Percentiles rank a stretch among this genome's conserved stretches.
Evolutionary conservation across 257 asterid genomes (phyloP).

Genomic region (Nicotiana tomentosiformis): DNA sequence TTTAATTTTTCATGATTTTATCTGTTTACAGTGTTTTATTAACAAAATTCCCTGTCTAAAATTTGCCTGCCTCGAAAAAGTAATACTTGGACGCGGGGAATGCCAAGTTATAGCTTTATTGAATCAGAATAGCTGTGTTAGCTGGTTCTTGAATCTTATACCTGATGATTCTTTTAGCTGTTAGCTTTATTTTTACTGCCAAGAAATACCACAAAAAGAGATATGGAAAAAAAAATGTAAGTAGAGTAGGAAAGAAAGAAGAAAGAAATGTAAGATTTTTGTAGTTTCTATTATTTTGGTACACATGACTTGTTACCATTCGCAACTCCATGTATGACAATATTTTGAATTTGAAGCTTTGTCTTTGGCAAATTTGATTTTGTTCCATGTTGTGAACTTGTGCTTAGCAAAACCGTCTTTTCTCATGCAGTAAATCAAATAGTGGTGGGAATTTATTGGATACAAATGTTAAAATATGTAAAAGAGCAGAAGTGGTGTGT

Average conservation of each 20-base stretch:
- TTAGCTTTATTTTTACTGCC: neutral
- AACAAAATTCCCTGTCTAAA: neutral
- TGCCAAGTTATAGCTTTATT: neutral
- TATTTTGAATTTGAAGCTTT: neutral
- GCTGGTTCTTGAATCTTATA: neutral
- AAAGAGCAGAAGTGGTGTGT: slow-evolving; percentile 66
- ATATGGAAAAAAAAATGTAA: neutral
- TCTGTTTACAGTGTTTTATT: neutral
- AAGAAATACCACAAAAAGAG: neutral
- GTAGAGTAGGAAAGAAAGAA: neutral
- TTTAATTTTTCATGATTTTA: neutral
- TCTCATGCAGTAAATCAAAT: slow-evolving; percentile 45
- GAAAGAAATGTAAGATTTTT: neutral
- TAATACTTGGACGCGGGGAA: neutral
- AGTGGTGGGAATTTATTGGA: slow-evolving; percentile 33
- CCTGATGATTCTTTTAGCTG: neutral
- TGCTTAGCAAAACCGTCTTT: slow-evolving; percentile 2
- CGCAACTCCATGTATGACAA: neutral
- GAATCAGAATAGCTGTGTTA: neutral
- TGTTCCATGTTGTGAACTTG: neutral
- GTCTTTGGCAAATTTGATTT: neutral
- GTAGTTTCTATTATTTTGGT: neutral
- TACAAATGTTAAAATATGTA: slow-evolving; percentile 38
- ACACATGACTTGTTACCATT: neutral
- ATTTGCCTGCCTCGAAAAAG: neutral